Conservation (phyloP, 2,329 filamentous ascomycete genomes). For the Arachnopeziza araneosa region DNA sequence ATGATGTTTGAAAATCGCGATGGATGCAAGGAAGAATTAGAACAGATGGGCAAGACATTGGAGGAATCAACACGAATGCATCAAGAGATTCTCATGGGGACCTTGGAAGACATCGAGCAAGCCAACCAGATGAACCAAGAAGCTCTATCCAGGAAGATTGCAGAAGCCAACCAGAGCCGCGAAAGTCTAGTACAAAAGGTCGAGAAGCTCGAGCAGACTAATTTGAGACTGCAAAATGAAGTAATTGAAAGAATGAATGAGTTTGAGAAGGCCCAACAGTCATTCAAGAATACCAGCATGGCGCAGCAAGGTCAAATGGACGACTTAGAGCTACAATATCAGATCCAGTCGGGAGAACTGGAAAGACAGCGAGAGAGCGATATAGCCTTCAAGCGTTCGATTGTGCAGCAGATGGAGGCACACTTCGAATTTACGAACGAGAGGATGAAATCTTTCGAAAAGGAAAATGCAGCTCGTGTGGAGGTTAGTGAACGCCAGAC, state of each 20-base stretch:
- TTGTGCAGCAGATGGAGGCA: slow-evolving; percentile 6
- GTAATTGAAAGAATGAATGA: background rate
- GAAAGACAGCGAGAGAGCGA: slow-evolving; percentile 4
- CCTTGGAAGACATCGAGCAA: background rate
- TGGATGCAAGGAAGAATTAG: no score
- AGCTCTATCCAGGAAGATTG: background rate
- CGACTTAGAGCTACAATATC: slow-evolving; percentile 3
- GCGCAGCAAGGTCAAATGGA: background rate
- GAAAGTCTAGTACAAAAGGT: background rate
- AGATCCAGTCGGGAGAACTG: slow-evolving; percentile 5
- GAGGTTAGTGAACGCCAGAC: background rate
- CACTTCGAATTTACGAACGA: slow-evolving; percentile 2
- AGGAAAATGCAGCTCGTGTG: background rate
- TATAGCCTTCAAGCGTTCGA: slow-evolving; percentile 1
- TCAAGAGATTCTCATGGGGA: no score
- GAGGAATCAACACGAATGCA: background rate
- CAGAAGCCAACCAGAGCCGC: background rate
- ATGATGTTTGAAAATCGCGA: no score
- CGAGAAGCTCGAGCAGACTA: background rate
- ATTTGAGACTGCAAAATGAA: background rate
- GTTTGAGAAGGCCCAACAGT: background rate
- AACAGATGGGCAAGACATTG: background rate
- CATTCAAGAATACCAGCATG: background rate
- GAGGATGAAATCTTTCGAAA: background rate
- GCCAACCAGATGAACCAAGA: background rate